Evolutionary conservation across 306 rosid genomes (phyloP).

Genomic region (Lathyrus tuberosus): DNA sequence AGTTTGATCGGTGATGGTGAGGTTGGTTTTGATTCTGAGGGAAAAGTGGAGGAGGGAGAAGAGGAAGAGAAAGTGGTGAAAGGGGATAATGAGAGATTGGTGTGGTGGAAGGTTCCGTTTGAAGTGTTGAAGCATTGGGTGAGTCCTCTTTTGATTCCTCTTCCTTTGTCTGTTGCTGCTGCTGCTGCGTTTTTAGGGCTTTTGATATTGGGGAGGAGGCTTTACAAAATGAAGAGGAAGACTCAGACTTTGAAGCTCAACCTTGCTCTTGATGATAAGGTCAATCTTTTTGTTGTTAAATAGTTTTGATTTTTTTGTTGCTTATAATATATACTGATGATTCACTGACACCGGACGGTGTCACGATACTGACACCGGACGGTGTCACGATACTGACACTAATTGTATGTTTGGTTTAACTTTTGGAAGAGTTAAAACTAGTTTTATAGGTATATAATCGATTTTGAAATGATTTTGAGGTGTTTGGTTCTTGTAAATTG

Average conservation of each 20-base stretch:
- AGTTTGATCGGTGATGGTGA: too few species aligned
- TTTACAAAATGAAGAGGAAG: constrained; percentile 78
- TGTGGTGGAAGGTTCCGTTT: constrained; percentile 94
- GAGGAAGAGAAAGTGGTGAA: constrained; percentile 28
- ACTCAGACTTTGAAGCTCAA: constrained; percentile 76
- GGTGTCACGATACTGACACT: not conserved
- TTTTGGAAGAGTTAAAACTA: too few species aligned
- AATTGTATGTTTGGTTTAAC: too few species aligned
- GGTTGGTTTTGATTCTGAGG: constrained; percentile 21
- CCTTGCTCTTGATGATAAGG: constrained; percentile 92
- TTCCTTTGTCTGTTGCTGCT: constrained; percentile 80
- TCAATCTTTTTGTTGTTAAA: constrained; percentile 31
- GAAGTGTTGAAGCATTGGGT: constrained; percentile 79
- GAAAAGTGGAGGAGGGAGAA: not conserved
- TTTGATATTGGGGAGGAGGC: constrained; percentile 67
- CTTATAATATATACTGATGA: not conserved
- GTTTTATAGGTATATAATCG: too few species aligned
- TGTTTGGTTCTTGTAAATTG: too few species aligned
- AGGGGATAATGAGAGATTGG: constrained; percentile 46
- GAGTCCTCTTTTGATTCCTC: constrained; percentile 51
- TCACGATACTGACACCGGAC: not conserved
- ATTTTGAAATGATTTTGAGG: too few species aligned
- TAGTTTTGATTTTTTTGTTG: not conserved
- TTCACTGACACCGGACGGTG: not conserved
- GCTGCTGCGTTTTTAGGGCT: constrained; percentile 82